Base-by-base conservation (phyloP, 352 stramenopile species). In the Thraustochytrium striatum region DNA sequence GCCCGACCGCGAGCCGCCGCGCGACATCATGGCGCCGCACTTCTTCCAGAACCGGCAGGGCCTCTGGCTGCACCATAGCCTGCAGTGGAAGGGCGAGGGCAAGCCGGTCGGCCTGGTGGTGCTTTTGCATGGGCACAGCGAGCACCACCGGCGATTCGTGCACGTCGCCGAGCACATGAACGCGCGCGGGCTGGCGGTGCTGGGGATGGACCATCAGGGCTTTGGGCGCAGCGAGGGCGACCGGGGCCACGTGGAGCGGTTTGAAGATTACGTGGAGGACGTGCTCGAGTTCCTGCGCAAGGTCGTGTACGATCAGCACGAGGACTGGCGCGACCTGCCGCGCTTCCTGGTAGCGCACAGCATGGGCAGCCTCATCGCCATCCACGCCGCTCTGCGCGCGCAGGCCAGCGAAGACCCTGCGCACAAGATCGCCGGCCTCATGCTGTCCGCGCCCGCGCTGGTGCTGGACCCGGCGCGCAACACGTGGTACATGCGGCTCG, bases 211-310 rank as follows among this genome's bases (percentile, higher is more conserved):
- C 82, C 84, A 88, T 57, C 86, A 91, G 47, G 86, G 87, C 9
- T 86, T 89, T 68, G 87, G 87, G 21, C 68, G 84, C 36, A 90
- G 86, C 69, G 87, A 91, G 65, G 86, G 86, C 35, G 87, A 90
- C 43, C 83, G 86, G 52, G 85, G 87, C 75, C 88, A 87, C 70
- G 85, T 87, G 35, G 47, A 82, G 47, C 83, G 86, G 44, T 70
- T 89, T 33, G 62, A 59, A 61, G 72, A 91, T 58, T 81, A 89
- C 19, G 81, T 85, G 0, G 84, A 88, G 19, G 86, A 90, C 78
- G 86, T 85, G 36, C 68, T 88, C 38, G 83, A 90, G 68, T 89
- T 89, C 61, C 81, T 91, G 32, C 61, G 85, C 30, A 81, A 89
- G 57, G 82, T 90, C 2, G 41, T 91, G 8, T 43, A 50, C 33